A percentile compares a stretch with the other conserved stretches of the same genome.
phyloP scores from a whole-genome alignment of 257 asterid genomes.

The Capsicum pubescens region DNA sequence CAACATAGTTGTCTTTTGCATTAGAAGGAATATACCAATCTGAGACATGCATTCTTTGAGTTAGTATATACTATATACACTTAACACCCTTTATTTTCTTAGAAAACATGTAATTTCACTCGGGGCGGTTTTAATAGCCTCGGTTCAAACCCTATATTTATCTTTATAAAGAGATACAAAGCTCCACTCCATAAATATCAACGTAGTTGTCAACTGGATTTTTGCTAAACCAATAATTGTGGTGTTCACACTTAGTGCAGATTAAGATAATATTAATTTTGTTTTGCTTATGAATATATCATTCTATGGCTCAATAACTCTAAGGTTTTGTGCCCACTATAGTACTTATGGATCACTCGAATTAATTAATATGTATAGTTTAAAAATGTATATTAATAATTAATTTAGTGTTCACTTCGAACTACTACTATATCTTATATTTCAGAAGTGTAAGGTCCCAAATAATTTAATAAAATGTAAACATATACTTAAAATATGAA shows the following conservation, averaged over 20 bases:
- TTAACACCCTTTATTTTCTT: neutral
- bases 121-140: neutral
- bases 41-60: neutral
- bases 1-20: neutral
- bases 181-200: neutral
- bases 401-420: neutral
- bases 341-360: neutral
- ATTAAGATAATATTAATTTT: neutral
- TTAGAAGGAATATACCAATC: neutral
- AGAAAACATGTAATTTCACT: neutral
- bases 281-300: slow-evolving; percentile 10
- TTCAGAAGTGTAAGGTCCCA: neutral
- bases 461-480: neutral
- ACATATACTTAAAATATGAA: neutral
- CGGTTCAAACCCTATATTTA: neutral
- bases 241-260: neutral
- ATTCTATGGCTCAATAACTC: slow-evolving; percentile 23
- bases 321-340: neutral
- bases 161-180: neutral
- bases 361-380: neutral
- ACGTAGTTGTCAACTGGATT: slow-evolving; percentile 6
- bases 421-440: slow-evolving; percentile 6
- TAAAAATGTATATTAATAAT: neutral
- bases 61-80: neutral
- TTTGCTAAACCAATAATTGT: neutral